phyloP scores from a whole-genome alignment of 352 stramenopile species.

The Phytophthora chlamydospora region DNA sequence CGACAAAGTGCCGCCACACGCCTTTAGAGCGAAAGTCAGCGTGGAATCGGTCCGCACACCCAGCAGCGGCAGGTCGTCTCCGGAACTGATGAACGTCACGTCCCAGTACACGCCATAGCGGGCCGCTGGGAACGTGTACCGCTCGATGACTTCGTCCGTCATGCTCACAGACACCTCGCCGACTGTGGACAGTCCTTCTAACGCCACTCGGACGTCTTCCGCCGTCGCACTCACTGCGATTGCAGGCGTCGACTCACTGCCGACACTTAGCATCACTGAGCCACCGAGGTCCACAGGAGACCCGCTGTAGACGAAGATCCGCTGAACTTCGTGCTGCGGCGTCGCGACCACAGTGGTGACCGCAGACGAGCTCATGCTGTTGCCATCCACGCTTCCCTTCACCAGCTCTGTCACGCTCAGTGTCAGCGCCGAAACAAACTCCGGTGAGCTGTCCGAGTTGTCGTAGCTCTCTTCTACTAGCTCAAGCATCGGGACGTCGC shows the following conservation, averaged over 20 bases:
- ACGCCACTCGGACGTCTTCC: conserved; percentile 49
- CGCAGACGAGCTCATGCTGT: conserved; percentile 18
- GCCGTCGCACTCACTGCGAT: conserved; percentile 53
- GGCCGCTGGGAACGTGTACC: conserved; percentile 37
- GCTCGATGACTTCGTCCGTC: conserved; percentile 28
- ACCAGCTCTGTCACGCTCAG: conserved; percentile 46
- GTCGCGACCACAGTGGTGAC: conserved; percentile 37
- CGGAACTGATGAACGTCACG: conserved; percentile 56
- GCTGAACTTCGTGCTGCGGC: conserved; percentile 59
- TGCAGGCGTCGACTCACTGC: conserved; percentile 56
- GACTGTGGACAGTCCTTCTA: conserved; percentile 76
- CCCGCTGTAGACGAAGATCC: conserved; percentile 69
- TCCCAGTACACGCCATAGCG: conserved; percentile 73
- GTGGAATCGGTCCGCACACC: conserved; percentile 42
- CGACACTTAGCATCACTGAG: conserved; percentile 62
- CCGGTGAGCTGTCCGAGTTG: conserved; percentile 21
- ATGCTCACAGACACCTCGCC: conserved; percentile 54
- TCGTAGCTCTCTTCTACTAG: conserved; percentile 17
- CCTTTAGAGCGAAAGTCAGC: conserved; percentile 39
- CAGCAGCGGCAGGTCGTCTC: conserved; percentile 52
- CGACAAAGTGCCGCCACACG: conserved; percentile 65
- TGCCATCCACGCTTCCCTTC: conserved; percentile 43
- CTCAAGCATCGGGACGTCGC: conserved; percentile 54
- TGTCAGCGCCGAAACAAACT: conserved; percentile 34
- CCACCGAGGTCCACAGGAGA: conserved; percentile 70